These are phyloP conservation scores for Diaporthe sp. DNA, from an alignment of 2,329 filamentous ascomycete genomes.

Conservation along the genomic window DNA sequence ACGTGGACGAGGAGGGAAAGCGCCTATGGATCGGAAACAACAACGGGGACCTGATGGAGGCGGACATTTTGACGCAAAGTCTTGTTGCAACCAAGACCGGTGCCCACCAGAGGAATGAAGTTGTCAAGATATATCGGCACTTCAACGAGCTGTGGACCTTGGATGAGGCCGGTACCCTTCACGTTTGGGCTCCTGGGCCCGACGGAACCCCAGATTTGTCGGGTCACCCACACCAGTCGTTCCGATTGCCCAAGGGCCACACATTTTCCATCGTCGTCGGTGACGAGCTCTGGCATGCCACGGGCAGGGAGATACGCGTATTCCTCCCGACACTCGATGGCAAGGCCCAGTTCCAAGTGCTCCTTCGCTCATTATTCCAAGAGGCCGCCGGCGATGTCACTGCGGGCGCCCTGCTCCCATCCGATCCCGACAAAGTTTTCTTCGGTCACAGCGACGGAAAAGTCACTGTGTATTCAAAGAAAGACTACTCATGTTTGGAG, in stretches of 20 bases:
- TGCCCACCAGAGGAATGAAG: conserved; percentile 82
- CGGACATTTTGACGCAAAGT: conserved; percentile 82
- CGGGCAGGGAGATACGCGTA: conserved; percentile 87
- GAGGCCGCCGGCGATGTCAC: conserved; percentile 88
- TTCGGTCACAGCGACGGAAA: conserved; percentile 96
- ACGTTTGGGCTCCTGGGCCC: conserved; percentile 85
- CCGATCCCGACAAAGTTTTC: conserved; percentile 83
- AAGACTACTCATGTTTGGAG: conserved; percentile 81
- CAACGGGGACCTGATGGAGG: conserved; percentile 87
- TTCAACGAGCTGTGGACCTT: conserved; percentile 93
- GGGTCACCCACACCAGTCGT: conserved; percentile 78
- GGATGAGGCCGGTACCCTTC: conserved; percentile 87
- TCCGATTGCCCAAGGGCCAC: conserved; percentile 83
- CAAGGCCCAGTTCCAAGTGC: conserved; percentile 79
- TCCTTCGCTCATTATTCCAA: conserved; percentile 77
- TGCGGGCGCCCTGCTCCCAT: conserved; percentile 81
- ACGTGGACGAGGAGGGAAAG: conserved; percentile 83
- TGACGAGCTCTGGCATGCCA: conserved; percentile 87
- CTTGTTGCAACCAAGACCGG: conserved; percentile 76
- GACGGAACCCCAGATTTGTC: conserved; percentile 80
- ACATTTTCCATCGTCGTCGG: conserved; percentile 91
- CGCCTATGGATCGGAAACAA: conserved; percentile 92
- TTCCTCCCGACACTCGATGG: conserved; percentile 80
- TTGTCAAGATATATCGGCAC: conserved; percentile 88
- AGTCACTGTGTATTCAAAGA: conserved; percentile 89